Base-by-base conservation (phyloP, 164 flowering plant genomes). In the Hamamelis virginiana region DNA sequence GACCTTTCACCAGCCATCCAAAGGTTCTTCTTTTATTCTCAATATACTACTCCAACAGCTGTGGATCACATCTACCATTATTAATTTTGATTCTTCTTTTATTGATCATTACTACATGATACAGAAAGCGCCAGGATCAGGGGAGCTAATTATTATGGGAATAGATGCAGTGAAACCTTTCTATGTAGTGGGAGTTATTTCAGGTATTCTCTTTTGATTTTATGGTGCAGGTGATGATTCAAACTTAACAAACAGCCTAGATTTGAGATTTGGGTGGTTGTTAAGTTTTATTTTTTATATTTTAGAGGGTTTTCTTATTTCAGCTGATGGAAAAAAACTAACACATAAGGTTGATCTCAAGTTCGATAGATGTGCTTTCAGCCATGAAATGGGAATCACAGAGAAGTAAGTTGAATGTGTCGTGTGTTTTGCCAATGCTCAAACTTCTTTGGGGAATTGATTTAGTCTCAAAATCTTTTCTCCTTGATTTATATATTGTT, bases 291-390 rank as follows among this genome's bases (percentile, higher is more conserved):
- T n/a, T n/a, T n/a, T n/a, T n/a, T n/a, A n/a, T n/a, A n/a, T n/a
- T n/a, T n/a, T n/a, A n/a, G n/a, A n/a, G n/a, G n/a, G n/a, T n/a
- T n/a, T n/a, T 46, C 58, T 1, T 66, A 60, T 28, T 56, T 44
- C 81, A 87, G 93, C 76, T 79, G 89, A 89, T 76, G 93, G 91
- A 27, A 74, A 76, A 65, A 80, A 69, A 75, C 38, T 89, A 43
- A 43, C 72, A 14, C 86, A 84, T 44, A 82, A 81, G 63, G 88
- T 71, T 0, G 89, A 85, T 62, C 79, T 88, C 22, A 74, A 84
- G 47, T 72, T 85, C 43, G 64, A 73, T 28, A 75, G 88, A 47
- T 63, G 85, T 71, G 51, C 27, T n/a, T n/a, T n/a, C n/a, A n/a
- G n/a, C n/a, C n/a, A n/a, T n/a, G n/a, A n/a, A n/a, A n/a, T n/a